These are phyloP conservation scores for Exidia glandulosa DNA, from an alignment of 768 basidiomycete species.

Conservation along the genomic window DNA sequence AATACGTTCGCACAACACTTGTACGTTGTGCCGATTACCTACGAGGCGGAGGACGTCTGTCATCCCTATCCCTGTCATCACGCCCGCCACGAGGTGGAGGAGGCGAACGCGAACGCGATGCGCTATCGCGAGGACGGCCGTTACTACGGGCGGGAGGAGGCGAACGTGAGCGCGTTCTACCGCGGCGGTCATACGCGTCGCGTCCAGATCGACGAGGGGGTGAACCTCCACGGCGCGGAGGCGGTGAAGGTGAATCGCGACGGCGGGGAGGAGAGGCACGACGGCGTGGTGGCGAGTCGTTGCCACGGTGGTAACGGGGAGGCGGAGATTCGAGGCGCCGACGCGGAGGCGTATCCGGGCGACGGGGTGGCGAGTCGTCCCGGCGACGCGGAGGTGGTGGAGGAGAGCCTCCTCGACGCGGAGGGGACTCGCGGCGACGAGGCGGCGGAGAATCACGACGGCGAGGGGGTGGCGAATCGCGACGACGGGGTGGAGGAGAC, in stretches of 20 bases:
- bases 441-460: conserved; percentile 13
- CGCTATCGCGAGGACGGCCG: conserved; percentile 1
- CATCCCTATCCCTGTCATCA: too few relatives aligned
- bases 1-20: too few relatives aligned
- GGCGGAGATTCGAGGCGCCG: too few relatives aligned
- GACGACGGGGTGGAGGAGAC: conserved; percentile 12
- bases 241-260: conserved; percentile 12
- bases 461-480: conserved; percentile 12
- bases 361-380: conserved; percentile 10
- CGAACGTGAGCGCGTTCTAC: neutral
- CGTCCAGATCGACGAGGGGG: conserved; percentile 4
- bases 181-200: conserved; percentile 10
- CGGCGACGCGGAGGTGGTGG: conserved; percentile 6
- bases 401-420: conserved; percentile 1
- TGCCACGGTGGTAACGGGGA: conserved; percentile 2
- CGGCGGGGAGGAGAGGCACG: conserved; percentile 11
- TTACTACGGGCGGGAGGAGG: neutral
- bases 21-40: too few relatives aligned
- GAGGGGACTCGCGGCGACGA: conserved; percentile 9
- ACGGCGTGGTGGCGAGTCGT: conserved; percentile 13
- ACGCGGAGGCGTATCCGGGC: conserved; percentile 7
- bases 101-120: neutral
- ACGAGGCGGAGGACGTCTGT: too few relatives aligned
- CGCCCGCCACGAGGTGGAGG: conserved; percentile 2
- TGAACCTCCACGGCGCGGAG: conserved; percentile 5